These are phyloP conservation scores for Aureobasidium sp. DNA, from an alignment of 2,329 filamentous ascomycete species.

Conservation along the genomic window DNA sequence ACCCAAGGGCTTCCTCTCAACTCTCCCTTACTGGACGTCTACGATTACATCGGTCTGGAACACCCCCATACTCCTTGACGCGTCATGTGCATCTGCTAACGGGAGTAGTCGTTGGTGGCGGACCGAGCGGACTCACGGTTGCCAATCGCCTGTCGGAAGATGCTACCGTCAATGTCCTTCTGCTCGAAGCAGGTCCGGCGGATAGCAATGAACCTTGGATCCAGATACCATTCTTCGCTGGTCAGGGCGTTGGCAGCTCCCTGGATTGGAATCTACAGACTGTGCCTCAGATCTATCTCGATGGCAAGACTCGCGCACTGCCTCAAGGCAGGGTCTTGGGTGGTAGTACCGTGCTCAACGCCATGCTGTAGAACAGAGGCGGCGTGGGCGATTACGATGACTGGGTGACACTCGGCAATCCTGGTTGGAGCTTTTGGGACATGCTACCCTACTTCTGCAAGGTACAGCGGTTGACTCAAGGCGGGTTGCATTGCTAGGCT, in stretches of 20 bases:
- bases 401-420: conserved; percentile 53
- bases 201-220: conserved; percentile 22
- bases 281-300: conserved; percentile 23
- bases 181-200: conserved; percentile 28
- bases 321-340: conserved; percentile 28
- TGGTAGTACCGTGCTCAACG: conserved; percentile 30
- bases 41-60: conserved; percentile 26
- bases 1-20: conserved; percentile 24
- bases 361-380: conserved; percentile 35
- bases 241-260: conserved; percentile 22
- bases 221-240: conserved; percentile 26
- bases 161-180: conserved; percentile 25
- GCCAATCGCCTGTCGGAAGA: conserved; percentile 29
- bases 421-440: conserved; percentile 52
- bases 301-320: conserved; percentile 22
- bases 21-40: conserved; percentile 23
- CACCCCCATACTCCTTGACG: neutral
- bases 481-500: too few relatives aligned
- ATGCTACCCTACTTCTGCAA: conserved; percentile 35
- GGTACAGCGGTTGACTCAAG: too few relatives aligned
- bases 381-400: conserved; percentile 46
- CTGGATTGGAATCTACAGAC: conserved; percentile 28
- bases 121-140: conserved; percentile 26
- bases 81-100: conserved; percentile 11
- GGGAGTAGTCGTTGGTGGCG: conserved; percentile 25